Evolutionary conservation across 345 rosid species (phyloP).

Genomic region (Angophora floribunda): DNA sequence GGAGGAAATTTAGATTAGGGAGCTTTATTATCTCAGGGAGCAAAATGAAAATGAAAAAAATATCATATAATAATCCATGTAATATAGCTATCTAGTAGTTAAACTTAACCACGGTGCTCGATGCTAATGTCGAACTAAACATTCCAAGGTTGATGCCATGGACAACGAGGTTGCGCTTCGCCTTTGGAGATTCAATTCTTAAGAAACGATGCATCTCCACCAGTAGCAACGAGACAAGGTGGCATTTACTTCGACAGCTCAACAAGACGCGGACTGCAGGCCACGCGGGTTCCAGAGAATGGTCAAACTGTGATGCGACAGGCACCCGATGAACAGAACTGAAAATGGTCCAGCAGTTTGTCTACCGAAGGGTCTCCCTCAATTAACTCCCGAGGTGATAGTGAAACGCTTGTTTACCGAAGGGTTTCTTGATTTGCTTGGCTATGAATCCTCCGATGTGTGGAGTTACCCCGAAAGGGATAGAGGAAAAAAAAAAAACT

Average conservation of each 20-base stretch:
- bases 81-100: not conserved
- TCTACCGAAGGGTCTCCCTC: not conserved
- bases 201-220: not conserved
- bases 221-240: not conserved
- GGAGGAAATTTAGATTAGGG: not conserved
- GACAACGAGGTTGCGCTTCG: not conserved
- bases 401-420: not conserved
- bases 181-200: not conserved
- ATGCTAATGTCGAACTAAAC: not conserved
- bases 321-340: not conserved
- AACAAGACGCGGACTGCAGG: not conserved
- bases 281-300: not conserved
- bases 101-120: not conserved
- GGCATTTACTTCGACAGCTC: not conserved
- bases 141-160: not conserved
- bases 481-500: not conserved
- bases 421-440: not conserved
- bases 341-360: not conserved
- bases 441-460: not conserved
- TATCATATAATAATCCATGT: not conserved
- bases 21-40: not conserved
- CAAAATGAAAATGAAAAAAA: not conserved
- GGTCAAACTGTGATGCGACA: not conserved
- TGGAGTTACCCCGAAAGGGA: not conserved
- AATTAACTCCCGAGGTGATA: not conserved